Base-by-base conservation (phyloP, 805 yeast genomes). In the Starmera quercuum region DNA sequence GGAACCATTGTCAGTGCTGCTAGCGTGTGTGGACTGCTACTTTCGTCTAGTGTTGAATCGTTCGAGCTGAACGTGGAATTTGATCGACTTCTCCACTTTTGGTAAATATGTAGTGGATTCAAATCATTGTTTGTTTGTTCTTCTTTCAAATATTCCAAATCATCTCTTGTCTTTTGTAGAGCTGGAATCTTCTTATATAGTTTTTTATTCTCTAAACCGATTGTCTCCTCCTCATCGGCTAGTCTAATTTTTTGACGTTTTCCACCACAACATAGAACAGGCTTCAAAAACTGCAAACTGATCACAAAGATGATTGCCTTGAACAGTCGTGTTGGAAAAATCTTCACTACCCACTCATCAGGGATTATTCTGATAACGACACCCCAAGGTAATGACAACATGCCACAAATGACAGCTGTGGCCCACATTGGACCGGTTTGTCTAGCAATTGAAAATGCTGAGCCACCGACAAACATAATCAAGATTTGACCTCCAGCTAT, bases 391-490 rank as follows among this genome's bases (percentile, higher is more conserved):
- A 92, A 60, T 12, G 95, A 80, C 13, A 83, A 31, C 41, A 82
- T 54, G 20, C 97, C 97, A 61, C 94, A 75, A 19, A 83, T 50
- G 5, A 90, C 59, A 0, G 97, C 92, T 2, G 86, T 77, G 1
- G 73, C 92, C 98, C 98, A 94, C 83, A 79, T 77, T 1, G 75
- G 75, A 7, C 83, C 82, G 1, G 95, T 81, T 59, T 83, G 94
- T 41, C 80, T 70, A 3, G 74, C 75, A 43, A 88, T 70, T 7
- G 88, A 75, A 60, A 92, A 92, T 0, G 98, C 96, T 27, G 90
- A 83, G 36, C 99, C 98, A 35, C 99, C 99, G 42, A 85, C 90
- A 59, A 78, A 83, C 97, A 92, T 92, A 47, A 92, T 90, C 34
- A 90, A 58, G 4, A 87, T 65, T 63, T 92, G 98, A 59, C 78